Evolutionary conservation across 2,329 filamentous ascomycete species (phyloP).

Genomic region (Tolypocladium tropicale): DNA sequence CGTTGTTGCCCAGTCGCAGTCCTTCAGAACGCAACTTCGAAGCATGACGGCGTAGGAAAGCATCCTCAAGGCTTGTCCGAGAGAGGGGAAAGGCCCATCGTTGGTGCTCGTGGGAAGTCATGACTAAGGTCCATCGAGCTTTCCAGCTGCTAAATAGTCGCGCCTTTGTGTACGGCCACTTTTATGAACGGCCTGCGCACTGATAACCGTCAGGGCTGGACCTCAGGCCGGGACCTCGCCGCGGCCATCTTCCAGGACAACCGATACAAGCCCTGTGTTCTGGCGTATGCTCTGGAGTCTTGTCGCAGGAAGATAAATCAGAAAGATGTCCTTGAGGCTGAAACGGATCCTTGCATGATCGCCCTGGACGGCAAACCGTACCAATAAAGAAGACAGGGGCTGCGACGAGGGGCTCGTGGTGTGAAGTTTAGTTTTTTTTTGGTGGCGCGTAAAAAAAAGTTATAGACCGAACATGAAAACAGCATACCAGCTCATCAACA

Average conservation of each 20-base stretch:
- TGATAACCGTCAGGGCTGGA: not conserved
- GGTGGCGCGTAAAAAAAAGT: conserved; percentile 6
- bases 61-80: not conserved
- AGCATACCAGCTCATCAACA: conserved; percentile 24
- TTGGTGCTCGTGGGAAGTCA: not conserved
- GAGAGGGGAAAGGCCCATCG: not conserved
- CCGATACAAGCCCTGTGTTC: not conserved
- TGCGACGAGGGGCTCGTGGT: not conserved
- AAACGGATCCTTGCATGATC: not conserved
- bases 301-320: not conserved
- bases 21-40: not conserved
- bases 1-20: not conserved
- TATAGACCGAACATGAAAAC: conserved; percentile 16
- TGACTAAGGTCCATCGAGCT: conserved; percentile 3
- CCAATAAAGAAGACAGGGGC: conserved; percentile 1
- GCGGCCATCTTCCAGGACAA: not conserved
- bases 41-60: not conserved
- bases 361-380: not conserved
- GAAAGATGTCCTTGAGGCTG: not conserved
- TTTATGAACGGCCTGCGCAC: conserved; percentile 3
- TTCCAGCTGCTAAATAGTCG: conserved; percentile 5
- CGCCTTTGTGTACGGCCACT: conserved; percentile 8
- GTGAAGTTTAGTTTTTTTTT: not conserved
- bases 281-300: not conserved
- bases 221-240: not conserved